Conservation (phyloP, 2,329 filamentous ascomycete genomes). For the Ilyonectria mors-panacis region DNA sequence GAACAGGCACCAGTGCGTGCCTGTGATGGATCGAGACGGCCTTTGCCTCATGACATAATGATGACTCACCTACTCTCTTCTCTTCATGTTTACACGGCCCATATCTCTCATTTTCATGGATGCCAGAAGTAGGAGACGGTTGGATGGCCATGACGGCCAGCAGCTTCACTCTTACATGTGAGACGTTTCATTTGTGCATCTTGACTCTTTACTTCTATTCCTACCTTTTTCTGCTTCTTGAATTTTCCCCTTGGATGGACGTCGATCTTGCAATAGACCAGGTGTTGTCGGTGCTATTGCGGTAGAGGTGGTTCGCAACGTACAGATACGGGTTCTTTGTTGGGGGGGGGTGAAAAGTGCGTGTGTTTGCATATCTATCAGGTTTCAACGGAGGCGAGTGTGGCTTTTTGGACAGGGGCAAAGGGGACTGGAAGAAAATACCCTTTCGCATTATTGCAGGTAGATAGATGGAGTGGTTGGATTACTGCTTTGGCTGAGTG, state of each 20-base stretch:
- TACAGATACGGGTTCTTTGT: slow-evolving; percentile 8
- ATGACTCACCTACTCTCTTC: slow-evolving; percentile 20
- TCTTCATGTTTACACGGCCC: slow-evolving; percentile 23
- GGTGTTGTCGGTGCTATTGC: slow-evolving; percentile 13
- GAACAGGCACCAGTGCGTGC: slow-evolving; percentile 2
- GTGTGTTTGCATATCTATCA: slow-evolving; percentile 15
- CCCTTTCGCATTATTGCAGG: slow-evolving; percentile 25
- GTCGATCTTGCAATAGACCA: slow-evolving; percentile 15
- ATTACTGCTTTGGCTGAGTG: slow-evolving; percentile 20
- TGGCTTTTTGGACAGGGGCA: slow-evolving; percentile 5
- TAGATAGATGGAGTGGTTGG: slow-evolving; percentile 27
- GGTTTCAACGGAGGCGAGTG: neutral
- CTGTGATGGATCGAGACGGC: slow-evolving; percentile 26
- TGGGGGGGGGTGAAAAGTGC: slow-evolving; percentile 13
- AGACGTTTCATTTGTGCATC: slow-evolving; percentile 25
- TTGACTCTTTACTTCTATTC: slow-evolving; percentile 19
- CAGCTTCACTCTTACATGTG: slow-evolving; percentile 9
- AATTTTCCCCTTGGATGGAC: slow-evolving; percentile 7
- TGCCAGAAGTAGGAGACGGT: slow-evolving; percentile 10
- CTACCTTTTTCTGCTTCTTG: slow-evolving; percentile 19
- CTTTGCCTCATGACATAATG: slow-evolving; percentile 33
- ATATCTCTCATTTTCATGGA: slow-evolving; percentile 23
- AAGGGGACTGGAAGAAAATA: slow-evolving; percentile 19
- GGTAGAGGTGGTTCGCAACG: slow-evolving; percentile 11
- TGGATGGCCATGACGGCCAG: slow-evolving; percentile 12